Evolutionary conservation across 1,284 basidiomycete species (phyloP).

Genomic region (Phellopilus nigrolimitatus): DNA sequence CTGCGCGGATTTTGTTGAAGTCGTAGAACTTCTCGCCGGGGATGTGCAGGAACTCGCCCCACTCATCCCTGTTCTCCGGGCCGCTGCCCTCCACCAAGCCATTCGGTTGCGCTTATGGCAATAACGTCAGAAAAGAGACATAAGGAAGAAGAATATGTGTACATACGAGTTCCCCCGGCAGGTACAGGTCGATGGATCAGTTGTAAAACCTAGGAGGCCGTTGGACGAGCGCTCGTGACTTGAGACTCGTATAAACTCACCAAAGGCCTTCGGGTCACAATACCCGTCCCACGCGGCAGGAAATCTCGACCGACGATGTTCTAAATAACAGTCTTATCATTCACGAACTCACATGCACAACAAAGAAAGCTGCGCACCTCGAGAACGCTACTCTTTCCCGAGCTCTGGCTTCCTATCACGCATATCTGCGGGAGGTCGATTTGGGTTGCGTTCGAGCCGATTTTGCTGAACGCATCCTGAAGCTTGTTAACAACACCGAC

Average conservation of each 20-base stretch:
- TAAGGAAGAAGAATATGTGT: slow-evolving; percentile 23
- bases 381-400: slow-evolving; percentile 83
- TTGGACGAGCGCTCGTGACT: slow-evolving; percentile 10
- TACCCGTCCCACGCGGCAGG: slow-evolving; percentile 94
- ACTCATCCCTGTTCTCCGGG: slow-evolving; percentile 82
- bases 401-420: slow-evolving; percentile 81
- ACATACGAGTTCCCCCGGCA: slow-evolving; percentile 27
- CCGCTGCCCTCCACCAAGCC: slow-evolving; percentile 41
- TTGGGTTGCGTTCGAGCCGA: slow-evolving; percentile 66
- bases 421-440: slow-evolving; percentile 88
- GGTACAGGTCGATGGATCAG: slow-evolving; percentile 79
- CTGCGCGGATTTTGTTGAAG: slow-evolving; percentile 93
- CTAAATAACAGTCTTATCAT: slow-evolving; percentile 35
- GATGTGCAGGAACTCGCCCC: slow-evolving; percentile 97
- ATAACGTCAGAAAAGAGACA: slow-evolving; percentile 19
- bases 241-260: slow-evolving; percentile 39
- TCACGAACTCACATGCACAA: neutral
- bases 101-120: slow-evolving; percentile 39
- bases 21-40: slow-evolving; percentile 97
- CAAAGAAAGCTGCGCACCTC: slow-evolving; percentile 47
- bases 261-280: slow-evolving; percentile 92
- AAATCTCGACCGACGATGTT: slow-evolving; percentile 98
- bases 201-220: slow-evolving; percentile 78
- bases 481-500: slow-evolving; percentile 77
- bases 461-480: slow-evolving; percentile 81